phyloP scores from a whole-genome alignment of 2,329 filamentous ascomycete species.

The Thelonectria olida region DNA sequence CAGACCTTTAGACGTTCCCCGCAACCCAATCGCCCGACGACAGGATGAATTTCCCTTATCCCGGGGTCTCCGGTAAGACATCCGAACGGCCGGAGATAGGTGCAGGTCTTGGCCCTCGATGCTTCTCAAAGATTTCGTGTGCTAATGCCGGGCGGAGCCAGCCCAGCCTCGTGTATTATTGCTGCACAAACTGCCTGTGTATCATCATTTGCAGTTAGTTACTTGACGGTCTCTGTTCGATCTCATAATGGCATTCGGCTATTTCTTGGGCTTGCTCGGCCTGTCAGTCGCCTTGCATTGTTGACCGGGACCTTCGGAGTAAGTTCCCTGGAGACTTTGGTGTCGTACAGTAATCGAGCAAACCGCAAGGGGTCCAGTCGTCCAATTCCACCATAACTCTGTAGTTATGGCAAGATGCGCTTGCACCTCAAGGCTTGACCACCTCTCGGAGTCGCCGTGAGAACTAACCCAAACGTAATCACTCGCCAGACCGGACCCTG shows the following conservation, averaged over 20 bases:
- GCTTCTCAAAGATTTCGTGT: too few relatives aligned
- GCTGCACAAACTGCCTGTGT: background rate
- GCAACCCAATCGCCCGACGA: slow-evolving; percentile 13
- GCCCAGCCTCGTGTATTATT: background rate
- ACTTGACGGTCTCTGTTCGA: too few relatives aligned
- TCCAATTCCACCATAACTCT: background rate
- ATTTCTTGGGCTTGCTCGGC: too few relatives aligned
- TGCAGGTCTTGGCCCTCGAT: background rate
- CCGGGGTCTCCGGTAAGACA: background rate
- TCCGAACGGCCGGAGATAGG: background rate
- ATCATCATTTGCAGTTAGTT: background rate
- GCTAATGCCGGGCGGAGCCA: background rate
- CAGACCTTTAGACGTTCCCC: slow-evolving; percentile 19
- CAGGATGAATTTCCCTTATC: background rate
- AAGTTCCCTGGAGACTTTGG: too few relatives aligned
- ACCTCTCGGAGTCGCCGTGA: slow-evolving; percentile 18
- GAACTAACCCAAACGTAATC: background rate
- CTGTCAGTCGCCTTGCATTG: too few relatives aligned
- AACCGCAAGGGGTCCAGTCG: background rate
- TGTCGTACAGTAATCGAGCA: background rate
- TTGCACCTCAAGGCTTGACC: too few relatives aligned
- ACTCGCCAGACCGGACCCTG: background rate
- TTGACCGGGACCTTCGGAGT: too few relatives aligned
- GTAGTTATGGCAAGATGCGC: background rate
- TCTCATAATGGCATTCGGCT: too few relatives aligned